Conservation (phyloP, 441 rosid genomes). For the Rhodomyrtus psidioides region DNA sequence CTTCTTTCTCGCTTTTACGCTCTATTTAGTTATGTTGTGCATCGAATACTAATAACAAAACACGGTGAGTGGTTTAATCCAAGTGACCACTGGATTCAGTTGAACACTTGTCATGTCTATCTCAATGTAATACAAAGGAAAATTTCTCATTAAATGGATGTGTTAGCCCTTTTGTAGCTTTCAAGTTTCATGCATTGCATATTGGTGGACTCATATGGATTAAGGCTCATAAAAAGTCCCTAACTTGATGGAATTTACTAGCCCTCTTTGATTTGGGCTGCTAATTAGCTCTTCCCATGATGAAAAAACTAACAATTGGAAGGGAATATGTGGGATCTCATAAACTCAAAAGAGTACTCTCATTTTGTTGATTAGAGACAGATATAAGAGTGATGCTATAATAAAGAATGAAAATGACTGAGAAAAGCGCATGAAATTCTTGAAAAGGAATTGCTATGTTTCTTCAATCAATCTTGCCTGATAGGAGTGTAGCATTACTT, state of each 20-base stretch:
- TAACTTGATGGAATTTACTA: not conserved
- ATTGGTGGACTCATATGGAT: not conserved
- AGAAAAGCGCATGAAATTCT: not conserved
- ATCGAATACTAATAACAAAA: not conserved
- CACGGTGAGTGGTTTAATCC: not conserved
- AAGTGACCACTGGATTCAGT: not conserved
- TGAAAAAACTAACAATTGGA: not conserved
- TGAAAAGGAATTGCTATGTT: not conserved
- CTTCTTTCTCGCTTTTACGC: no score
- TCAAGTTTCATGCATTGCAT: not conserved
- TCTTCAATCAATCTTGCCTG: not conserved
- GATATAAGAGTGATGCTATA: not conserved
- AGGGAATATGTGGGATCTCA: not conserved
- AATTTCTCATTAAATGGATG: not conserved
- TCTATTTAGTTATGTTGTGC: no score
- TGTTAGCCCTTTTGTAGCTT: not conserved
- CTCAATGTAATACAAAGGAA: not conserved
- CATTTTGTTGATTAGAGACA: not conserved
- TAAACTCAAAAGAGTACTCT: not conserved
- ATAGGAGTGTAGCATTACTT: not conserved
- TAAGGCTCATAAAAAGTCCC: not conserved
- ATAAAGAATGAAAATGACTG: not conserved
- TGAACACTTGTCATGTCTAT: not conserved
- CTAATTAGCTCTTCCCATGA: not conserved
- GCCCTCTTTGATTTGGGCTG: not conserved